phyloP scores from a whole-genome alignment of 177 flowering plant genomes.

The Telopea speciosissima region DNA sequence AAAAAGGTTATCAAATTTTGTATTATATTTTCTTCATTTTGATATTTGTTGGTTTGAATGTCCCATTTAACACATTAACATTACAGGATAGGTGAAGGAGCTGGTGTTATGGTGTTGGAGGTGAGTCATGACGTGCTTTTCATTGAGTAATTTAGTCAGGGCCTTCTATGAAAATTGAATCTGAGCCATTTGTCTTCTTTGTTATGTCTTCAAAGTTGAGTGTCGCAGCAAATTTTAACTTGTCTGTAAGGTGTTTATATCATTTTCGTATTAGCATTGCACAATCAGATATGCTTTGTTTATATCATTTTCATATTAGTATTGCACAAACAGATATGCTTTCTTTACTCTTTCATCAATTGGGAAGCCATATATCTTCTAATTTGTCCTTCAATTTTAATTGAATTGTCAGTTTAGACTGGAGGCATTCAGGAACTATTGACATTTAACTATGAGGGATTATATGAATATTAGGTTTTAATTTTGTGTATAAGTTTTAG shows the following conservation, averaged over 20 bases:
- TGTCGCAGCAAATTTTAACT: not conserved
- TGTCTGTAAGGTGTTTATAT: not conserved
- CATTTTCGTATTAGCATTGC: not conserved
- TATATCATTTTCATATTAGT: not conserved
- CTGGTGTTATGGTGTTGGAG: constrained; percentile 90
- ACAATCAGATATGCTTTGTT: not conserved
- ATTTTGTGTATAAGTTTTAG: too few species aligned
- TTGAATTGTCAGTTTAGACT: too few species aligned
- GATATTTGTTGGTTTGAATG: too few species aligned
- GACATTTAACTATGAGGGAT: too few species aligned
- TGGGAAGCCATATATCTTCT: not conserved
- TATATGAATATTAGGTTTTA: too few species aligned
- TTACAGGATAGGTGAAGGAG: constrained; percentile 93
- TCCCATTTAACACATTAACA: too few species aligned
- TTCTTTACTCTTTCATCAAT: not conserved
- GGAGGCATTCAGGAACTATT: too few species aligned
- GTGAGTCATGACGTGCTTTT: constrained; percentile 37
- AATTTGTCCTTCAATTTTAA: too few species aligned
- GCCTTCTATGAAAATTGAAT: not conserved
- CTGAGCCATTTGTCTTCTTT: not conserved
- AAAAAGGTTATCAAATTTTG: not conserved
- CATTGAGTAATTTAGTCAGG: not conserved
- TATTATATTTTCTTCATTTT: too few species aligned
- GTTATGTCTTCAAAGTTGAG: not conserved
- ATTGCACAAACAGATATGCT: not conserved